These are phyloP conservation scores for Selaginella tamariscina DNA, from an alignment of 75 land plant species.

Conservation along the genomic window DNA sequence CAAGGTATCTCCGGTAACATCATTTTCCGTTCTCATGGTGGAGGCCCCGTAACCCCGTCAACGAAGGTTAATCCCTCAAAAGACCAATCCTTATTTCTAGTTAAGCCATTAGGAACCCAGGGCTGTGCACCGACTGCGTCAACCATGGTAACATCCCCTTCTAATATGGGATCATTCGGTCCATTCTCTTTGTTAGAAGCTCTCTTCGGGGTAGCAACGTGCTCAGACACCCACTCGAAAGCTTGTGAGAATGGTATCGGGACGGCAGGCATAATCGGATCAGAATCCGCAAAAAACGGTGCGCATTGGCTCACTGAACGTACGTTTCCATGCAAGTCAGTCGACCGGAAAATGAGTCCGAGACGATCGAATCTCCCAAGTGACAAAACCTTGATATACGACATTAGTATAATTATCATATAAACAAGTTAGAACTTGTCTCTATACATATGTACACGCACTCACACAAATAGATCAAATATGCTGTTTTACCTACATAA, in stretches of 20 bases:
- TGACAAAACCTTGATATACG: conserved; percentile 47
- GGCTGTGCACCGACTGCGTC: conserved; percentile 41
- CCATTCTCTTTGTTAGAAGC: conserved; percentile 50
- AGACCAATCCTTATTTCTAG: conserved; percentile 17
- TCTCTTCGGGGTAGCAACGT: conserved; percentile 43
- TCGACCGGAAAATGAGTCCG: conserved; percentile 59
- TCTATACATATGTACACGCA: too few relatives aligned
- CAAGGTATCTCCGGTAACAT: conserved; percentile 57
- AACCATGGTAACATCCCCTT: conserved; percentile 63
- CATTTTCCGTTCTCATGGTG: conserved; percentile 52
- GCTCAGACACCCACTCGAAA: conserved; percentile 70
- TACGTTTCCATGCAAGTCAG: conserved; percentile 39
- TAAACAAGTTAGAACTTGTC: too few relatives aligned
- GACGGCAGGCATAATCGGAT: conserved; percentile 98
- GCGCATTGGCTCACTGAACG: conserved; percentile 61
- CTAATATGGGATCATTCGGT: conserved; percentile 30
- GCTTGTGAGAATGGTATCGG: conserved; percentile 71
- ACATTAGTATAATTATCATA: neutral
- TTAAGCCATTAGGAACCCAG: conserved; percentile 21
- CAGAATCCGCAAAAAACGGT: conserved; percentile 94
- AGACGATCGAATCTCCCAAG: conserved; percentile 80
- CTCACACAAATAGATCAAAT: too few relatives aligned
- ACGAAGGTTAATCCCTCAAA: conserved; percentile 44
- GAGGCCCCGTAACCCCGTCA: conserved; percentile 78
- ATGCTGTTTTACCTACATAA: too few relatives aligned